Base-by-base conservation (phyloP, 495 filamentous ascomycete genomes). In the Daldinia childiae region DNA sequence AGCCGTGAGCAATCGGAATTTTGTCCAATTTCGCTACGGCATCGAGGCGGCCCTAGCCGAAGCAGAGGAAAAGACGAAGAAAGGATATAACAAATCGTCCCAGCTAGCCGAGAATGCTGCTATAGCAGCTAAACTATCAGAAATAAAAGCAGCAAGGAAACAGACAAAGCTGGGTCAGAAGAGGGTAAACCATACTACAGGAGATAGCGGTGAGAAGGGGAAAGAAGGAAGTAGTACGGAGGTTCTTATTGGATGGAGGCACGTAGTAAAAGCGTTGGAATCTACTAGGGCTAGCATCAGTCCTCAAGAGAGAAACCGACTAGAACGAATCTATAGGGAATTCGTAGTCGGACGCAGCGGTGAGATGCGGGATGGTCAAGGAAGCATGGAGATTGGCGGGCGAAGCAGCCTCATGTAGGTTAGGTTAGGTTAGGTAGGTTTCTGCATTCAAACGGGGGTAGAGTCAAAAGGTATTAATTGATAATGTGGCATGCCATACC, bases 311-410 rank as follows among this genome's bases (percentile, higher is more conserved):
- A 85, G 89, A 72, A 83, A 79, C 72, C 85, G 95, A 68, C 75
- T 99, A 69, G 85, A 86, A 74, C 85, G 83, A 6, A 97, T 99
- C 64, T 99, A 99, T 77, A 83, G 86, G 6, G 96, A 98, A 83
- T 99, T 99, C 83, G 87, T 97, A 4, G 90, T 90, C 6, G 93
- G 93, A 7, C 86, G 95, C 66, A 97, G 93, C 78, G 95, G 95
- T 27, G 95, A 98, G 78, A 93, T 99, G 93, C 91, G 87, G 43
- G 94, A 89, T 79, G 95, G 95, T 9, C 91, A 99, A 79, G 93
- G 91, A 1, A 88, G 88, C 27, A 95, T 87, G 78, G 95, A 99
- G 80, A 87, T 99, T 77, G 95, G 95, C 3, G 96, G 95, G 21
- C 83, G 95, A 76, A 94, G 90, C 64, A 98, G 93, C 82, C 83